Base-by-base conservation (phyloP, 148 eudicot species). In the Camellia japonica region DNA sequence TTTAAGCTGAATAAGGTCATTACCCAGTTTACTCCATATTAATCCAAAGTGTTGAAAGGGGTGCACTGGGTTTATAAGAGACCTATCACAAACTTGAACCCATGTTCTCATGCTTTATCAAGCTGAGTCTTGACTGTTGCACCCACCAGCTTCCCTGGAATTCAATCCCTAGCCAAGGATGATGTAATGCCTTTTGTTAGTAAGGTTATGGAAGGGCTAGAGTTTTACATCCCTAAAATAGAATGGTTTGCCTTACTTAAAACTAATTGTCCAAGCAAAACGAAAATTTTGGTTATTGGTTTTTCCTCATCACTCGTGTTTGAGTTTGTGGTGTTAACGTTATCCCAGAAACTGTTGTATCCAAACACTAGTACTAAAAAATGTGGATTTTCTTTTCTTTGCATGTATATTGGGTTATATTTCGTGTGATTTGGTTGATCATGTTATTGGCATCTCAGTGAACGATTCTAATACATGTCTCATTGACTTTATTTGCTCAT, bases 401-500 rank as follows among this genome's bases (percentile, higher is more conserved):
- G 38, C 46, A 58, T 56, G 6, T 13, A 74, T n/a, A 3, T 38
- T 13, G 46, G 59, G 49, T 74, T 74, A 3, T 15, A 14, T 12
- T 73, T 7, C 55, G 23, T 23, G 60, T 73, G 44, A 23, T 55
- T 12, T 46, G 16, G 15, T 72, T 72, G 10, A 38, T 58, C 49
- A 56, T 23, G 23, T 23, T 23, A 23, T 23, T 23, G 23, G 23
- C 23, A 75, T 75, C 71, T 75, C 54, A 19, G n/a, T 56, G 52
- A 49, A 54, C 68, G 12, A 59, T 49, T 63, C 46, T 73, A 66
- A 3, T 69, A 51, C 59, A 61, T 72, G 47, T 71, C 60, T 11
- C 56, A 65, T 78, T 38, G 5, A 44, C 68, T 61, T 76, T 19
- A 46, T 75, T 63, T 42, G 51, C 55, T 46, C 61, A 11, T 67